These are phyloP conservation scores for Linaria vulgaris DNA, from an alignment of 257 asterid species.

Conservation along the genomic window DNA sequence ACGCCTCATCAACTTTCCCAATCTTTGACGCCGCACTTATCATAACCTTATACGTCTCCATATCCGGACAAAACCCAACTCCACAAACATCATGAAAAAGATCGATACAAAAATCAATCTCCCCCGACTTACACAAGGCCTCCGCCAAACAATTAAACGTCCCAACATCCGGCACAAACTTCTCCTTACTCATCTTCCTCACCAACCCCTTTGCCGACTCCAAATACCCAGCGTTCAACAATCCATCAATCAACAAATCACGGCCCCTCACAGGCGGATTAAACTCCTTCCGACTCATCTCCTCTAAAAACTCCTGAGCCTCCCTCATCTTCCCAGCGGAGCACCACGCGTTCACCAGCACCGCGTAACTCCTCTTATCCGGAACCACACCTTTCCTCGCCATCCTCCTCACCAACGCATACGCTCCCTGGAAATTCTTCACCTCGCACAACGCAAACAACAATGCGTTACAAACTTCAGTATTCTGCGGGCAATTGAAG, in stretches of 20 bases:
- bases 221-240: slow-evolving; percentile 91
- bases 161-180: slow-evolving; percentile 78
- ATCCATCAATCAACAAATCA: slow-evolving; percentile 81
- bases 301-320: slow-evolving; percentile 92
- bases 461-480: slow-evolving; percentile 78
- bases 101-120: slow-evolving; percentile 66
- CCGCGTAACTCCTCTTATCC: slow-evolving; percentile 74
- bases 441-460: slow-evolving; percentile 88
- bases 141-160: slow-evolving; percentile 83
- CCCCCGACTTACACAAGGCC: slow-evolving; percentile 72
- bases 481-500: slow-evolving; percentile 73
- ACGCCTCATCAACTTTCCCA: slow-evolving; percentile 77
- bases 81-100: slow-evolving; percentile 70
- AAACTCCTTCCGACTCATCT: slow-evolving; percentile 85
- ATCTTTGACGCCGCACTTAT: slow-evolving; percentile 63
- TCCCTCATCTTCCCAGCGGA: slow-evolving; percentile 93
- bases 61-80: slow-evolving; percentile 68
- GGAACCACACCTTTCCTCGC: slow-evolving; percentile 64
- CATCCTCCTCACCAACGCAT: slow-evolving; percentile 92
- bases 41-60: slow-evolving; percentile 66
- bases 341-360: slow-evolving; percentile 95
- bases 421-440: slow-evolving; percentile 93
- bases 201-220: slow-evolving; percentile 92
- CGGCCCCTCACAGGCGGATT: slow-evolving; percentile 97
- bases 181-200: slow-evolving; percentile 85